Evolutionary conservation across 805 yeast genomes (phyloP), one percentile per base, ranked within the genome.

Genomic region (Diddensiella santjacobensis): DNA sequence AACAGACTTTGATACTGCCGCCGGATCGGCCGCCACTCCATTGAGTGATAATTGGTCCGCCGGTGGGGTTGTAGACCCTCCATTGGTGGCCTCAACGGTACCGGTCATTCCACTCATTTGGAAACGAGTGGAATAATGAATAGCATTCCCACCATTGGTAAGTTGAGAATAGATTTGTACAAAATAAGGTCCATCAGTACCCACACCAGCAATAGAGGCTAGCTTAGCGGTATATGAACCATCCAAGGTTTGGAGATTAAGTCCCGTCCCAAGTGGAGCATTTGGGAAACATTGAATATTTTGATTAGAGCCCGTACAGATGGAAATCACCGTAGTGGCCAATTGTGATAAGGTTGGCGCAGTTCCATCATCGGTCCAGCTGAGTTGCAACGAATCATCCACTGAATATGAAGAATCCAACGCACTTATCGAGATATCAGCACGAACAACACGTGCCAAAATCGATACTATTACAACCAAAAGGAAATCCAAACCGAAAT

Each of bases 41-140:
- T 60, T 53, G 1, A 64, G 57, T 50, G 58, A 26, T 55, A 62
- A 45, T 31, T 49, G 64, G 35, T 83, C 81, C 37, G 74, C 70
- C 4, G 73, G 55, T 10, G 58, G 61, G 1, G 61, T 58, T 18
- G 74, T 74, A 3, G 71, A 52, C 36, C 81, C 83, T 13, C 79
- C 72, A n/a, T 75, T 63, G n/a, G 69, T 60, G 13, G 66, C 55
- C 37, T 31, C 45, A 10, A 45, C 51, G 10, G 81, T 45, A 38
- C 96, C 96, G 0, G 80, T 67, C 95, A 91, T 85, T 8, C 83
- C 88, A 0, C 72, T 63, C 51, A 91, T 69, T 22, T 63, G 51
- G 69, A 90, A 84, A 58, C 95, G 71, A 33, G 75, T 73, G 3
- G 89, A 63, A 65, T 87, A 87, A 61, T 82, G 84, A 55, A 79